These are phyloP conservation scores for Pelargonium nanum DNA, from an alignment of 345 rosid species.

Conservation along the genomic window DNA sequence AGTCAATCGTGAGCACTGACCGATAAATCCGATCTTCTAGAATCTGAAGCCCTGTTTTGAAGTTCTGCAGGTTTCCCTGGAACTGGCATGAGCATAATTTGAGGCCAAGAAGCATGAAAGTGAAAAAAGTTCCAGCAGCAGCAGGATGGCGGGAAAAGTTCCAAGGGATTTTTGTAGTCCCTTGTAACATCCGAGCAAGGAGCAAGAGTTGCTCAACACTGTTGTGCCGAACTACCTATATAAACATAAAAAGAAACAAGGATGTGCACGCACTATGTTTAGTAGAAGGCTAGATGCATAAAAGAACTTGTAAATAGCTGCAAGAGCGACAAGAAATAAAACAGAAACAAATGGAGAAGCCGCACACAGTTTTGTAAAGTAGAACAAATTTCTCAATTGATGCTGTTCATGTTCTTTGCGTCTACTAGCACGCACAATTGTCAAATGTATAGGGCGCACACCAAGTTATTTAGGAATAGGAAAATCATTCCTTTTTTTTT, in stretches of 20 bases:
- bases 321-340: background rate
- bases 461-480: background rate
- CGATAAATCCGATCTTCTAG: conserved; percentile 90
- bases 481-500: background rate
- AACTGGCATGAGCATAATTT: conserved; percentile 85
- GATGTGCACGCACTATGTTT: no score
- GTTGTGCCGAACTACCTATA: conserved; percentile 80
- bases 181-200: conserved; percentile 82
- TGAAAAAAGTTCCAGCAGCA: conserved; percentile 92
- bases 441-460: background rate
- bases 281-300: background rate
- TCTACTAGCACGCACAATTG: no score
- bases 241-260: conserved; percentile 15
- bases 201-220: conserved; percentile 94
- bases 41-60: conserved; percentile 79
- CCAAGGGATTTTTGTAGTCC: conserved; percentile 78
- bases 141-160: conserved; percentile 95
- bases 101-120: conserved; percentile 93
- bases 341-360: no score
- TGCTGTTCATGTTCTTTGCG: no score
- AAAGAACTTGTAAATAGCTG: background rate
- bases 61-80: conserved; percentile 79
- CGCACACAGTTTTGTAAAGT: background rate
- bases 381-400: background rate
- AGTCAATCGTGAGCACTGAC: conserved; percentile 23